Base-by-base conservation (phyloP, 2,329 filamentous ascomycete genomes). In the Paracoccidioides brasiliensis region DNA sequence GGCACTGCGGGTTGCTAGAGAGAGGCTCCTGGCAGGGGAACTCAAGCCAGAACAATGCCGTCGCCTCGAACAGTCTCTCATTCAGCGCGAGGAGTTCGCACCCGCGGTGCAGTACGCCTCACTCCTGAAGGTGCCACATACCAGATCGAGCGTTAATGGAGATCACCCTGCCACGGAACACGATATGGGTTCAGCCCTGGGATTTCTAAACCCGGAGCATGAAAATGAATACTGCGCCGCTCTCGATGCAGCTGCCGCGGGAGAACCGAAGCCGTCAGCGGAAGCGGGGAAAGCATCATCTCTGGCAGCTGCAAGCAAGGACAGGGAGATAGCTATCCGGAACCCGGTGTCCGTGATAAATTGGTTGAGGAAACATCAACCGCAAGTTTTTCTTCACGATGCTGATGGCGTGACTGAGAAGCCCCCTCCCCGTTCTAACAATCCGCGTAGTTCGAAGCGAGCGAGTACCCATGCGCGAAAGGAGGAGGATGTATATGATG, bases 291-390 rank as follows among this genome's bases (percentile, higher is more conserved):
- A 67, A 45, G 65, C 66, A 7, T 64, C 65, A 4, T 75, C 22
- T 22, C 22, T 22, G 22, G 22, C 81, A 53, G 69, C 30, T 3
- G 45, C 77, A 45, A 77, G 82, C 55, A 71, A 72, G 57, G 79
- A 75, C 70, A 78, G 71, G 66, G 78, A 80, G 56, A 67, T 78
- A 52, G 76, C 78, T 33, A 70, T 89, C 30, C 80, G 80, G 53
- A 97, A 97, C 68, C 90, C 90, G 0, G 87, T 89, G 44, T 94
- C 88, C 57, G 90, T 95, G 3, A 94, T 95, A 74, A 96, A 94
- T 70, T 98, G 93, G 93, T 80, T 98, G 10, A 81, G 88, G 59
- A 84, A 88, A 66, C 80, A 95, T 70, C 84, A 88, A 57, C 87
- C 90, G 3, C 84, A 91, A 69, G 84, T 90, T 51, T 90, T 95